These are phyloP conservation scores for Luzula sylvatica DNA, from an alignment of 176 grass and related monocot genomes.

Conservation along the genomic window DNA sequence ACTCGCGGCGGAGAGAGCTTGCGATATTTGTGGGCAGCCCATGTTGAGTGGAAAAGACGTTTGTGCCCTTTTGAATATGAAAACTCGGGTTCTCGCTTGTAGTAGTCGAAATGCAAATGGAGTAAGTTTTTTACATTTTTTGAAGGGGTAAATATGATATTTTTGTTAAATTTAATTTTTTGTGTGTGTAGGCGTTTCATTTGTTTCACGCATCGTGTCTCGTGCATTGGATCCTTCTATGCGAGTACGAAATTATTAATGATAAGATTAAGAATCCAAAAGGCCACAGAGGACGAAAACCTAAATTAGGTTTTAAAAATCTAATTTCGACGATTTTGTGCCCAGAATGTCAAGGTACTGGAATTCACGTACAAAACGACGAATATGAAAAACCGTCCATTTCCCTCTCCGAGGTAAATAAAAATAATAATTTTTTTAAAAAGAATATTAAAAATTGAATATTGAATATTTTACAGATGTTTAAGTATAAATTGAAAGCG, in stretches of 20 bases:
- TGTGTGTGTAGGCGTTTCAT: slow-evolving; percentile 45
- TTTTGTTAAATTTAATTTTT: not conserved
- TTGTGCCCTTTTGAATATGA: slow-evolving; percentile 69
- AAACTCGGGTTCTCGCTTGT: slow-evolving; percentile 73
- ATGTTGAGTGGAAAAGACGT: slow-evolving; percentile 93
- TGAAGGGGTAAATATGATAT: too few relatives aligned
- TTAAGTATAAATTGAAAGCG: slow-evolving; percentile 81
- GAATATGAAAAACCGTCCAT: slow-evolving; percentile 85
- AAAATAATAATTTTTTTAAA: slow-evolving; percentile 10
- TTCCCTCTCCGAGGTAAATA: slow-evolving; percentile 67
- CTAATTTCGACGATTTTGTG: slow-evolving; percentile 60
- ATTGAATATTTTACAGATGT: too few relatives aligned
- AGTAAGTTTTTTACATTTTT: slow-evolving; percentile 52
- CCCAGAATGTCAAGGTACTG: slow-evolving; percentile 92
- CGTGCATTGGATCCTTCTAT: slow-evolving; percentile 85
- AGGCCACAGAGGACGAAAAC: slow-evolving; percentile 72
- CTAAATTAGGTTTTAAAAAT: slow-evolving; percentile 44
- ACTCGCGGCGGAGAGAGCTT: slow-evolving; percentile 71
- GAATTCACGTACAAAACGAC: slow-evolving; percentile 49
- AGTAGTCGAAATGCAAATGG: slow-evolving; percentile 86
- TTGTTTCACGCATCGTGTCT: slow-evolving; percentile 82
- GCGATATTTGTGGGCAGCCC: slow-evolving; percentile 87
- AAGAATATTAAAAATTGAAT: too few relatives aligned
- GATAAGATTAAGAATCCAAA: slow-evolving; percentile 49
- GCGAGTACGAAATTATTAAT: slow-evolving; percentile 60